These are phyloP conservation scores for Fraxinus cuspidata DNA, from an alignment of 257 asterid species.

Conservation along the genomic window DNA sequence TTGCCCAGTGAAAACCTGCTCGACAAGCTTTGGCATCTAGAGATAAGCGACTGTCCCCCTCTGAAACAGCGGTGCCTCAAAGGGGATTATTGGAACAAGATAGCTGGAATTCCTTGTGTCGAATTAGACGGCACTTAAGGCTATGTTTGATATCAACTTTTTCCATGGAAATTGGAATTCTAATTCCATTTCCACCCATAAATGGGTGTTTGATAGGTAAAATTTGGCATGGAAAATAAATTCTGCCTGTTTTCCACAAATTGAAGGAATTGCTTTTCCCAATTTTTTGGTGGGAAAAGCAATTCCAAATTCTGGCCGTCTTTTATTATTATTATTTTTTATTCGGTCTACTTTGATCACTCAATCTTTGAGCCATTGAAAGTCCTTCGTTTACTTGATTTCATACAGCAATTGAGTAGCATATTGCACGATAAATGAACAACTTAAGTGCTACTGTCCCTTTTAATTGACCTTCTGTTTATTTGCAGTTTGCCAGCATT, in stretches of 20 bases:
- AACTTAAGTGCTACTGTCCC: neutral
- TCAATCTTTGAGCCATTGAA: neutral
- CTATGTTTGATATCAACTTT: too few species aligned
- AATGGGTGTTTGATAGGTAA: too few species aligned
- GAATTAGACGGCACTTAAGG: constrained; percentile 53
- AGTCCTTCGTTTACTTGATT: neutral
- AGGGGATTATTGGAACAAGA: constrained; percentile 64
- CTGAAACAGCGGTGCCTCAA: constrained; percentile 45
- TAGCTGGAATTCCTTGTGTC: constrained; percentile 68
- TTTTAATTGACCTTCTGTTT: neutral
- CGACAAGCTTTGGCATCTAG: constrained; percentile 65
- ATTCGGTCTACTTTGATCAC: neutral
- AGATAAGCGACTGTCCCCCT: constrained; percentile 52
- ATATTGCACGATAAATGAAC: neutral
- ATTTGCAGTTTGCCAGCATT: neutral
- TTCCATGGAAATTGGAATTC: too few species aligned
- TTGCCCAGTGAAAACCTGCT: constrained; percentile 55
- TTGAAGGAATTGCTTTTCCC: too few species aligned
- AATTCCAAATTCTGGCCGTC: too few species aligned
- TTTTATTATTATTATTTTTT: too few species aligned
- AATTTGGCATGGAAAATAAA: too few species aligned
- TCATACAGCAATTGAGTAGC: neutral
- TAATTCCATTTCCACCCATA: too few species aligned
- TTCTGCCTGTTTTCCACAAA: too few species aligned
- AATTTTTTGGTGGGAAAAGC: too few species aligned